Percentiles rank a stretch among this genome's conserved stretches.
Conservation (phyloP, 345 rosid species). For the Hibiscus tridactylites region DNA sequence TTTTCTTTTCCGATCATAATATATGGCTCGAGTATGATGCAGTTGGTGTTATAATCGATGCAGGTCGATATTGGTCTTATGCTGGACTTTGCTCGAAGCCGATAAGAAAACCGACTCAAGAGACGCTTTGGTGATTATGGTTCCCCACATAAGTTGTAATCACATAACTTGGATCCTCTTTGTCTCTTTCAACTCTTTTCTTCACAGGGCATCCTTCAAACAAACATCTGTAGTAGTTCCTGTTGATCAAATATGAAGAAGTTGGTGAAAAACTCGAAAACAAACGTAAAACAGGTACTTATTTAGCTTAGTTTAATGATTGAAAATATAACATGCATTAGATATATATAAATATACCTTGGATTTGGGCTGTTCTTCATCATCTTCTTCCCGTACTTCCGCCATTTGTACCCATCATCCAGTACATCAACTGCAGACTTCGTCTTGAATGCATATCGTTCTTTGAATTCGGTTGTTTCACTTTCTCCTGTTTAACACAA, state of each 20-base stretch:
- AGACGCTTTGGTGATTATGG: constrained; percentile 50
- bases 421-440: constrained; percentile 70
- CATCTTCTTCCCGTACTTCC: constrained; percentile 96
- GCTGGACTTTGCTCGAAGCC: neutral
- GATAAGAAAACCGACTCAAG: neutral
- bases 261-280: neutral
- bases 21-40: neutral
- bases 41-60: neutral
- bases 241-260: constrained; percentile 17
- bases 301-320: neutral
- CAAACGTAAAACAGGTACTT: neutral
- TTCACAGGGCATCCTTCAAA: constrained; percentile 72
- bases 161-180: constrained; percentile 60
- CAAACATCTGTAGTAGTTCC: constrained; percentile 83
- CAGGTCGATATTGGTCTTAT: neutral
- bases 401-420: constrained; percentile 90
- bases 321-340: neutral
- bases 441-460: constrained; percentile 74
- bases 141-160: constrained; percentile 78
- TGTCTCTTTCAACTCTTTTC: constrained; percentile 88
- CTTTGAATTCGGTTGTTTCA: constrained; percentile 29
- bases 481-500: constrained; percentile 8
- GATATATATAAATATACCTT: constrained; percentile 32
- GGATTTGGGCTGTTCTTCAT: constrained; percentile 91
- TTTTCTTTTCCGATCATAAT: neutral